Percentiles rank a stretch among this genome's conserved stretches.
Conservation (phyloP, 495 filamentous ascomycete genomes). For the Neurospora pannonica region DNA sequence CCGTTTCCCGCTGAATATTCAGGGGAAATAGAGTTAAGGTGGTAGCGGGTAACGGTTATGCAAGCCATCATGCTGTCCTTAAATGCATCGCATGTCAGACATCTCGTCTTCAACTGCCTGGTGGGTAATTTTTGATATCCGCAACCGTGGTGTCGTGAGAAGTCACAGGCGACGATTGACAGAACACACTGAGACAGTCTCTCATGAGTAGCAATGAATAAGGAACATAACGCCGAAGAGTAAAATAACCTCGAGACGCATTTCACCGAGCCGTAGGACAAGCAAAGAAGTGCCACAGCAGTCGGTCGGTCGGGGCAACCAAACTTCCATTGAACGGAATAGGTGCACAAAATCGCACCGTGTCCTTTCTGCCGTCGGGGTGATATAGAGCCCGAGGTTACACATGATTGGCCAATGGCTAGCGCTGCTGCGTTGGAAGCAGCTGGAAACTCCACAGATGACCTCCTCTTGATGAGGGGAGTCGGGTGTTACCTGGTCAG, state of each 20-base stretch:
- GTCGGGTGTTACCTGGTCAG: neutral
- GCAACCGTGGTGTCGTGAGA: neutral
- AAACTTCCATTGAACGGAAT: neutral
- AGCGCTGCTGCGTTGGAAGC: neutral
- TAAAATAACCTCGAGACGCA: neutral
- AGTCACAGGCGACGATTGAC: neutral
- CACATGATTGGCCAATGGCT: neutral
- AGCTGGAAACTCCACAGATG: neutral
- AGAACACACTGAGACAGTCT: neutral
- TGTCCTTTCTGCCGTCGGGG: neutral
- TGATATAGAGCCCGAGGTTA: neutral
- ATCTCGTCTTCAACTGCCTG: neutral
- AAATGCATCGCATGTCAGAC: neutral
- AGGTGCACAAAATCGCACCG: neutral
- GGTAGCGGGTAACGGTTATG: neutral
- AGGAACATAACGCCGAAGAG: neutral
- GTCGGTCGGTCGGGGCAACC: neutral
- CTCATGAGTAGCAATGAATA: neutral
- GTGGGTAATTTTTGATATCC: neutral
- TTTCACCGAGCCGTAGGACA: neutral
- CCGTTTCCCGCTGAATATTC: neutral
- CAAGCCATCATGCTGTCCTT: neutral
- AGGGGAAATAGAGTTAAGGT: neutral
- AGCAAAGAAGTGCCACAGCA: neutral
- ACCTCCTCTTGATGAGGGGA: neutral